Base-by-base conservation (phyloP, 345 rosid species). In the Euphorbia pulcherrima region DNA sequence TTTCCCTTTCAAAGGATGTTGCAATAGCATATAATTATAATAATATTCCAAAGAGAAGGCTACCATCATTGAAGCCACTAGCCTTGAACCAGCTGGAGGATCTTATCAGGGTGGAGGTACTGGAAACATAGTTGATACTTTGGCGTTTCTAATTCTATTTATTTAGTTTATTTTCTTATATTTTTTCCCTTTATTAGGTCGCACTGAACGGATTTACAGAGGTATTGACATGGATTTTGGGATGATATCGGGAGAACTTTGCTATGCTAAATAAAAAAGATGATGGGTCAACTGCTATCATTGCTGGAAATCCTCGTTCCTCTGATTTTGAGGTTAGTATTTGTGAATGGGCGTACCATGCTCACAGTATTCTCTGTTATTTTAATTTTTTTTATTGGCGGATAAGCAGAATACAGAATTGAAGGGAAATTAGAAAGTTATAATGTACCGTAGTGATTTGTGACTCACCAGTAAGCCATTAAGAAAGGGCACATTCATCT, bases 261-360 rank as follows among this genome's bases (percentile, higher is more conserved):
- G 75, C 60, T 29, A 76, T 88, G 90, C 73, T 94, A 75, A 91
- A 91, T 62, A 83, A 84, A 40, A 64, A 75, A 48, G 95, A 85
- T 80, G 90, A 85, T 67, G 70, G 79, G 61, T 73, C 86, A 52
- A 68, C 66, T 13, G 90, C 89, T 23, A 96, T 81, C 35, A 77
- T 87, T 24, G 72, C 89, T 74, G 92, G 77, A 60, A 93, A 93
- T 68, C 97, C 98, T 29, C 91, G 97, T 9, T 81, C 92, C 50
- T 78, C 96, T 64, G 99, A 94, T 83, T 94, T 86, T 80, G 97
- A 94, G 99, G 99, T 94, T 75, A 71, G 81, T n/a, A n/a, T n/a
- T n/a, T n/a, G n/a, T n/a, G n/a, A n/a, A n/a, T n/a, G n/a, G n/a
- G n/a, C n/a, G n/a, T n/a, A n/a, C n/a, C 58, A 13, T 21, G 37